phyloP scores from a whole-genome alignment of 2,329 filamentous ascomycete genomes.

The Xylariaceae sp. region DNA sequence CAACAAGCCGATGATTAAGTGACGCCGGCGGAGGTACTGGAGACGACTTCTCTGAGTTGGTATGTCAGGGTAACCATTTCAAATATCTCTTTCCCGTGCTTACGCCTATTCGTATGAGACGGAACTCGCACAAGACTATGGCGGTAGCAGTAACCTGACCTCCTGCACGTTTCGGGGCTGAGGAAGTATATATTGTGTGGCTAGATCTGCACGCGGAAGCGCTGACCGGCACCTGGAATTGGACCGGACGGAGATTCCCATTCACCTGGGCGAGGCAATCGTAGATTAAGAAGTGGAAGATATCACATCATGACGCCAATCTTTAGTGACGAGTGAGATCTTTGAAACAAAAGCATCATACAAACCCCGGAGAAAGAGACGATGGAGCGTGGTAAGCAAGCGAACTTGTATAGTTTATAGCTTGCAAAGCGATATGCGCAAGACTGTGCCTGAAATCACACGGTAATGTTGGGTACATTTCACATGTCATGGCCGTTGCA shows the following conservation, averaged over 20 bases:
- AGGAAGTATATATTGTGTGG: conserved; percentile 12
- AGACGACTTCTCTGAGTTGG: background rate
- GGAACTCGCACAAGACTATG: background rate
- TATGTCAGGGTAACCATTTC: background rate
- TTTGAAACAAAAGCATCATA: background rate
- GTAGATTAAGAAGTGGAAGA: background rate
- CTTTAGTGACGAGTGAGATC: background rate
- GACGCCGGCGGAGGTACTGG: background rate
- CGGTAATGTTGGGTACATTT: background rate
- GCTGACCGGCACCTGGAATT: background rate
- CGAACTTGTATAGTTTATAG: background rate
- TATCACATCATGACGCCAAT: background rate
- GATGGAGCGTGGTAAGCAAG: background rate
- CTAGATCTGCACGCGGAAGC: conserved; percentile 6
- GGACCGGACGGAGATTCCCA: background rate
- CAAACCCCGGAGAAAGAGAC: background rate
- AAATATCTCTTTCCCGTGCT: background rate
- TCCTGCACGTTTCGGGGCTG: conserved; percentile 19
- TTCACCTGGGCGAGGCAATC: background rate
- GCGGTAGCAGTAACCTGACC: background rate
- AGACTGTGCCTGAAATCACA: background rate
- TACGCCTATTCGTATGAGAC: background rate
- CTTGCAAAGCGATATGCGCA: background rate
- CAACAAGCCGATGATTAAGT: background rate
- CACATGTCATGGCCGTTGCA: background rate